phyloP scores from a whole-genome alignment of 768 basidiomycete genomes.

The Suillus clintonianus region DNA sequence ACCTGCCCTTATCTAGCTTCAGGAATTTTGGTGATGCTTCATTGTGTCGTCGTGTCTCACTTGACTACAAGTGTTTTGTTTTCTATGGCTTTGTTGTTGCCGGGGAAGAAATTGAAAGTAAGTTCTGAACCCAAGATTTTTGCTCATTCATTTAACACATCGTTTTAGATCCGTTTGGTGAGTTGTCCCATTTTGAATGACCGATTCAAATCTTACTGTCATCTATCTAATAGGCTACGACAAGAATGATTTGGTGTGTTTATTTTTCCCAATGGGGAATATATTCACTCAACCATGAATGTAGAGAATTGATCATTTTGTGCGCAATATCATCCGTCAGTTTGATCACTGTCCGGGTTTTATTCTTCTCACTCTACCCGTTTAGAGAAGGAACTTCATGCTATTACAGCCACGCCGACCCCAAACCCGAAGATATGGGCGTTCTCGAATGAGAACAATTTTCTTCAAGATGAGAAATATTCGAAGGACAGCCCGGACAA shows the following conservation, averaged over 20 bases:
- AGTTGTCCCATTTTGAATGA: slow-evolving; percentile 8
- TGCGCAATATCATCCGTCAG: slow-evolving; percentile 64
- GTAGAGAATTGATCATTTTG: slow-evolving; percentile 70
- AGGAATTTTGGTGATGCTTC: too few species aligned
- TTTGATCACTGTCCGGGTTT: slow-evolving; percentile 11
- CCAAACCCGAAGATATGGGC: slow-evolving; percentile 61
- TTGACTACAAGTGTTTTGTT: slow-evolving; percentile 49
- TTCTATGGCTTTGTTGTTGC: slow-evolving; percentile 76
- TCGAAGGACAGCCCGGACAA: not conserved
- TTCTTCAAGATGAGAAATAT: not conserved
- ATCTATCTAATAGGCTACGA: slow-evolving; percentile 49
- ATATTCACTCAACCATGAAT: not conserved
- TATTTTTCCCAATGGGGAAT: not conserved
- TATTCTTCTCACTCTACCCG: not conserved
- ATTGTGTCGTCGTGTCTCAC: not conserved
- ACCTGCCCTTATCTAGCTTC: not conserved
- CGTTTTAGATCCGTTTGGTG: slow-evolving; percentile 45
- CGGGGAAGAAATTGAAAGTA: slow-evolving; percentile 75
- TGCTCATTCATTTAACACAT: slow-evolving; percentile 4
- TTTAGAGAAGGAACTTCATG: slow-evolving; percentile 58
- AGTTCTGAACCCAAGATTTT: slow-evolving; percentile 22
- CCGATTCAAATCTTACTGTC: not conserved
- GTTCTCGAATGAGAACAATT: slow-evolving; percentile 52
- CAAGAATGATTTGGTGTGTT: slow-evolving; percentile 65
- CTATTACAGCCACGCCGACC: slow-evolving; percentile 57